A percentile compares a stretch with the other conserved stretches of the same genome.
phyloP scores from a whole-genome alignment of 192 early-diverging fungal genomes.

The Kickxella alabastrina region DNA sequence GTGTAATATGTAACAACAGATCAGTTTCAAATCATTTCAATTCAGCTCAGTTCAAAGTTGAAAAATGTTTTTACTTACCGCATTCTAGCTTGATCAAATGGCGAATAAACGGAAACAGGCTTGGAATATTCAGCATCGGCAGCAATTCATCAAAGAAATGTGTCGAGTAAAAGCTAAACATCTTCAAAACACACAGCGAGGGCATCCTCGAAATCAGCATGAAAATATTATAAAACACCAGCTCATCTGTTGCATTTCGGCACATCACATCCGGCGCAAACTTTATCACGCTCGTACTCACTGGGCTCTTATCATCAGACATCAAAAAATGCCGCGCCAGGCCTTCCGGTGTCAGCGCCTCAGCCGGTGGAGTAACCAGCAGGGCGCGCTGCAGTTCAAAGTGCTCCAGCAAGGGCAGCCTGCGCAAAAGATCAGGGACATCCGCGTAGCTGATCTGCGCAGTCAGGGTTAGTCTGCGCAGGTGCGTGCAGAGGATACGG shows the following conservation, averaged over 20 bases:
- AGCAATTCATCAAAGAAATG: conserved; percentile 26
- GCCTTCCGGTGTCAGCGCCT: conserved; percentile 22
- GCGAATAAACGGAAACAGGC: conserved; percentile 16
- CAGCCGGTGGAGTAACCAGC: conserved; percentile 17
- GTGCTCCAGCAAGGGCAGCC: conserved; percentile 23
- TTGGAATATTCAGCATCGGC: conserved; percentile 28
- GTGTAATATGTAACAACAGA: not conserved
- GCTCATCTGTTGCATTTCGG: conserved; percentile 18
- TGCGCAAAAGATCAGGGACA: conserved; percentile 10
- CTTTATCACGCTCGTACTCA: conserved; percentile 28
- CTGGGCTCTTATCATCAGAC: conserved; percentile 15
- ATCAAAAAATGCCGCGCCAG: conserved; percentile 24
- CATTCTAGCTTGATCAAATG: conserved; percentile 30
- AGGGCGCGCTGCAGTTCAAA: conserved; percentile 21
- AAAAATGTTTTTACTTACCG: conserved; percentile 9
- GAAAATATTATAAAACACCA: conserved; percentile 36
- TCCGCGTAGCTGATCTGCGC: conserved; percentile 21
- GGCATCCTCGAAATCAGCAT: conserved; percentile 29
- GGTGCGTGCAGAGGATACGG: conserved; percentile 7
- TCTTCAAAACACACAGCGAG: conserved; percentile 28
- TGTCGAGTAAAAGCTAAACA: conserved; percentile 29
- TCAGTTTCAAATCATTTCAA: not conserved
- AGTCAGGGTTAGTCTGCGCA: conserved; percentile 16
- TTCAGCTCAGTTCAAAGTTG: no score
- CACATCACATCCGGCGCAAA: conserved; percentile 29